phyloP scores from a whole-genome alignment of 163 green algal genomes.

The Chlamydomonas reinhardtii region DNA sequence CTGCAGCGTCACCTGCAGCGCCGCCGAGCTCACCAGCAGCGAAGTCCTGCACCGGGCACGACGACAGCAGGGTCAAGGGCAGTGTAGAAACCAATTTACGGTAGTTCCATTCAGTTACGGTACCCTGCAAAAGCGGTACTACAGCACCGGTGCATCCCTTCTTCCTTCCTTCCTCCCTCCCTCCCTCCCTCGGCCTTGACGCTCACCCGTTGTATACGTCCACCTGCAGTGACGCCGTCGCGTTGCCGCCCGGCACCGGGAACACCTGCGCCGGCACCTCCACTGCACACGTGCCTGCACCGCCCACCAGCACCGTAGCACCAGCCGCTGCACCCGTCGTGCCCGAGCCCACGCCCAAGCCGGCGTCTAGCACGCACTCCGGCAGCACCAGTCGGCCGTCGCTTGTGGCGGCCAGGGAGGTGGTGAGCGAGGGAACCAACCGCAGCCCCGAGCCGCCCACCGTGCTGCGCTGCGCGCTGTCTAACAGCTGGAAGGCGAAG shows the following conservation, averaged over 20 bases:
- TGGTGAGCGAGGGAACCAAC: background rate
- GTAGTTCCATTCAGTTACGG: too few species aligned
- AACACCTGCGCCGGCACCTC: conserved; percentile 8
- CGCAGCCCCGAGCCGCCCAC: conserved; percentile 5
- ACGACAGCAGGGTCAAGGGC: too few species aligned
- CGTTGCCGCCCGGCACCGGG: background rate
- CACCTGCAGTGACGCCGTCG: background rate
- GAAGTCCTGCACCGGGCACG: background rate
- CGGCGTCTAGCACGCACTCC: background rate
- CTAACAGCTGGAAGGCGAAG: conserved; percentile 43
- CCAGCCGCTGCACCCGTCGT: background rate
- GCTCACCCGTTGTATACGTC: conserved; percentile 37
- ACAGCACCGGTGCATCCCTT: too few species aligned
- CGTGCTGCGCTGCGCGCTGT: background rate
- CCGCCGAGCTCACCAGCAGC: background rate
- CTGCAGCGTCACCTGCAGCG: background rate
- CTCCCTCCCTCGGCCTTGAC: too few species aligned
- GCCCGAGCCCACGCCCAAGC: background rate
- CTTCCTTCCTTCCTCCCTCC: too few species aligned
- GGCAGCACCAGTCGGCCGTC: background rate
- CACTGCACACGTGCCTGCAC: background rate
- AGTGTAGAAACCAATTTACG: too few species aligned
- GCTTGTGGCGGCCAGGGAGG: background rate
- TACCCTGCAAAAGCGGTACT: too few species aligned
- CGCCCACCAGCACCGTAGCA: background rate